These are phyloP conservation scores for Eragrostis tef DNA, from an alignment of 202 grass and related monocot species.

Conservation along the genomic window DNA sequence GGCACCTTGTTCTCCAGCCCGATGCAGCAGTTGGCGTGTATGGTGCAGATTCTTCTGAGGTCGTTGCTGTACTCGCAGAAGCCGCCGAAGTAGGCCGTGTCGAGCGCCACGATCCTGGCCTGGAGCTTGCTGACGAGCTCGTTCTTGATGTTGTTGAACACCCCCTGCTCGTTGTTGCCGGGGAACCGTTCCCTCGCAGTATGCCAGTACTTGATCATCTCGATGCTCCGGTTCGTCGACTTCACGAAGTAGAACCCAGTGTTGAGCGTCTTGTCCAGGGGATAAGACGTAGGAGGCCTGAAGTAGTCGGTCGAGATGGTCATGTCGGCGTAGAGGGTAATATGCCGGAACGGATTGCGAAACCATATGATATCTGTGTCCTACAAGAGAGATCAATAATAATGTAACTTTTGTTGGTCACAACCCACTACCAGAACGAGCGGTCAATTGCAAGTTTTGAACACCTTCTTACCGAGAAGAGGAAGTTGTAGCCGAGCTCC, in stretches of 20 bases:
- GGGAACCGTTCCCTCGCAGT: slow-evolving; percentile 47
- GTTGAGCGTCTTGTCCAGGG: slow-evolving; percentile 52
- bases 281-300: slow-evolving; percentile 29
- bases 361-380: slow-evolving; percentile 75
- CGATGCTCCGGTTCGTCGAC: slow-evolving; percentile 42
- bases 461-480: slow-evolving; percentile 56
- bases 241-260: slow-evolving; percentile 66
- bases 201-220: slow-evolving; percentile 55
- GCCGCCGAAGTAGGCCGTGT: slow-evolving; percentile 54
- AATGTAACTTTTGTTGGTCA: background rate
- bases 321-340: slow-evolving; percentile 61
- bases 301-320: slow-evolving; percentile 52
- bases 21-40: slow-evolving; percentile 68
- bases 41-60: slow-evolving; percentile 50
- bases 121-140: slow-evolving; percentile 33
- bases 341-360: slow-evolving; percentile 57
- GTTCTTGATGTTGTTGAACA: slow-evolving; percentile 58
- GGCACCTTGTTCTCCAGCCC: slow-evolving; percentile 58
- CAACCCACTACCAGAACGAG: no score
- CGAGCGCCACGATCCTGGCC: slow-evolving; percentile 47
- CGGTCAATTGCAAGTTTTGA: background rate
- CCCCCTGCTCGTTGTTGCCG: slow-evolving; percentile 44
- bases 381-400: slow-evolving; percentile 28
- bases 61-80: slow-evolving; percentile 44
- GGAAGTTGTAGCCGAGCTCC: slow-evolving; percentile 76